A percentile compares a stretch with the other conserved stretches of the same genome.
Evolutionary conservation across 2,329 filamentous ascomycete genomes (phyloP).

Genomic region (Talaromyces pinophilus): DNA sequence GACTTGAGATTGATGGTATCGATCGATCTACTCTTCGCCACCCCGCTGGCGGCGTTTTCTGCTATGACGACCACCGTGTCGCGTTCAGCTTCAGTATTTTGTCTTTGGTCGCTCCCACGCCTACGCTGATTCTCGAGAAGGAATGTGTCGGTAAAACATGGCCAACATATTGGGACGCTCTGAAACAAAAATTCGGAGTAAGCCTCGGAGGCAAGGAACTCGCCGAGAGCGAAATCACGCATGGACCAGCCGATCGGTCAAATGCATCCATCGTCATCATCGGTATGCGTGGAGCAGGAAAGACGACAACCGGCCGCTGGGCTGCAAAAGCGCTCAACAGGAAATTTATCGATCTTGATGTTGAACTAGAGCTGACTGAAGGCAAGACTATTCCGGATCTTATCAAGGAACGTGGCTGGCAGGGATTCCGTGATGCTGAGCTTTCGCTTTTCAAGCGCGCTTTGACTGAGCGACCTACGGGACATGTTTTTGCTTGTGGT

Average conservation of each 20-base stretch:
- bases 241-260: slow-evolving; percentile 42
- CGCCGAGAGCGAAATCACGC: slow-evolving; percentile 39
- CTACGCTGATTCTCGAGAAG: slow-evolving; percentile 79
- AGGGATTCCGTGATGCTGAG: slow-evolving; percentile 80
- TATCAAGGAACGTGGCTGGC: slow-evolving; percentile 78
- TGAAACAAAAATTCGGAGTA: slow-evolving; percentile 76
- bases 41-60: slow-evolving; percentile 72
- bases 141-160: slow-evolving; percentile 97
- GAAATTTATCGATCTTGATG: slow-evolving; percentile 82
- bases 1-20: slow-evolving; percentile 69
- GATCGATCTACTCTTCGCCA: slow-evolving; percentile 54
- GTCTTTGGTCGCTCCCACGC: slow-evolving; percentile 67
- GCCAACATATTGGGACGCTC: slow-evolving; percentile 97
- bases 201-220: slow-evolving; percentile 73
- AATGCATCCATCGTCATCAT: slow-evolving; percentile 83
- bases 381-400: slow-evolving; percentile 83
- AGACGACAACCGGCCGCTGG: slow-evolving; percentile 90
- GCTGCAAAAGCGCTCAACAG: slow-evolving; percentile 73
- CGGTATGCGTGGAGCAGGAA: slow-evolving; percentile 95
- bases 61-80: slow-evolving; percentile 96
- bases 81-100: slow-evolving; percentile 98
- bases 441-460: slow-evolving; percentile 70
- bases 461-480: slow-evolving; percentile 71
- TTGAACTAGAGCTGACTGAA: slow-evolving; percentile 74
- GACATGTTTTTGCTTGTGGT: slow-evolving; percentile 87